A percentile compares a stretch with the other conserved stretches of the same genome.
Conservation (phyloP, 352 stramenopile genomes). For the Globisporangium echinulatum region DNA sequence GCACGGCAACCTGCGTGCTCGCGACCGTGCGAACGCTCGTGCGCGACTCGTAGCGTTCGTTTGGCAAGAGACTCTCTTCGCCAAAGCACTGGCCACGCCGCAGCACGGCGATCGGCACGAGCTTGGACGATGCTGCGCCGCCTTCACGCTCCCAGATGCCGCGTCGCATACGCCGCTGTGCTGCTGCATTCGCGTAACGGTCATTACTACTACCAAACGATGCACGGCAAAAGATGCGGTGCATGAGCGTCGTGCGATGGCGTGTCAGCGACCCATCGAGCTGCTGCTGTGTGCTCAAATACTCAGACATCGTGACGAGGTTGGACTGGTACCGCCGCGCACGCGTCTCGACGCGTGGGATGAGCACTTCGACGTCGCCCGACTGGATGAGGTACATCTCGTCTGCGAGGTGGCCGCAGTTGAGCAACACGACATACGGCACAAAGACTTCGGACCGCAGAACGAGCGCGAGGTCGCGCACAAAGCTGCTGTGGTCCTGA, state of each 20-base stretch:
- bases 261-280: background rate
- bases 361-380: slow-evolving; percentile 44
- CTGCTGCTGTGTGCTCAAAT: slow-evolving; percentile 3
- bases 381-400: slow-evolving; percentile 64
- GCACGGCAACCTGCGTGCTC: slow-evolving; percentile 40
- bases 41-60: slow-evolving; percentile 28
- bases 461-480: slow-evolving; percentile 26
- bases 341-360: slow-evolving; percentile 17
- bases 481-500: slow-evolving; percentile 13
- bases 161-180: background rate
- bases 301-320: slow-evolving; percentile 5
- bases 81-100: slow-evolving; percentile 53
- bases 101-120: slow-evolving; percentile 34
- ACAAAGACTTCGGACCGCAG: slow-evolving; percentile 56
- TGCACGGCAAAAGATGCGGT: background rate
- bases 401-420: slow-evolving; percentile 39
- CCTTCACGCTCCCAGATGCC: slow-evolving; percentile 3
- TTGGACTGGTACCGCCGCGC: slow-evolving; percentile 1
- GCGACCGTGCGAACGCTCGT: slow-evolving; percentile 50
- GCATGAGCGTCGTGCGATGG: background rate
- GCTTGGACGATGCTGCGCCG: background rate
- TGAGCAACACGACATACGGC: slow-evolving; percentile 43
- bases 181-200: background rate
- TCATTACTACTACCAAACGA: background rate
- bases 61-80: slow-evolving; percentile 39